Base-by-base conservation (phyloP, 192 early-diverging fungal genomes). In the Geranomyces variabilis region DNA sequence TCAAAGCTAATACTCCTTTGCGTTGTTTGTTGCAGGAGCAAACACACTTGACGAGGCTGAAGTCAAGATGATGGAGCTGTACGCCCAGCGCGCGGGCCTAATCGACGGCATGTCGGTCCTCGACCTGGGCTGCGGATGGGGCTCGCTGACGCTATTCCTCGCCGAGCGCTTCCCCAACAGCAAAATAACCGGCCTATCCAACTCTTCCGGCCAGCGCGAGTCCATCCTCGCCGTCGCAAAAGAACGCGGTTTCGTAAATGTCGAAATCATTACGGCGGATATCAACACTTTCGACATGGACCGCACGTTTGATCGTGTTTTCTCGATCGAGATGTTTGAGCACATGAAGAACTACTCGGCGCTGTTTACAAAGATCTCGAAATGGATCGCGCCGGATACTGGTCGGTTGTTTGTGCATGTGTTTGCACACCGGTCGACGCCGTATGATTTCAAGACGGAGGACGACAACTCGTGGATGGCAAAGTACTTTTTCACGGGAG, bases 61-160 rank as follows among this genome's bases (percentile, higher is more conserved):
- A 67, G 74, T 75, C 44, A 65, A 61, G 8, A 90, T 90, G 89
- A 61, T 90, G 57, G 84, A 85, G 29, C 55, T 83, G 21, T 90
- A 90, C 68, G 72, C 72, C 12, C 45, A 84, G 64, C 73, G 84
- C 28, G 79, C 88, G 30, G 67, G 66, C 2, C 10, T 90, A 15
- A 31, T 71, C 31, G 88, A 90, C 68, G 89, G 89, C 22, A 77
- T 82, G 79, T 24, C 58, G 0, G 84, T 89, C 46, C 59, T 89
- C 17, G 88, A 89, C 73, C 71, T 89, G 33, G 88, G 88, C 7
- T 89, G 88, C 59, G 88, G 88, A 24, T 89, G 88, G 88, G 88
- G 87, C 0, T 80, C 77, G 31, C 62, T 86, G 47, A 79, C 75
- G n/a, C 75, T 89, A 17, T 89, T 75, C 67, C 75, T 88, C 41